Conservation (phyloP, 164 flowering plant genomes). For the Euptelea pleiosperma region DNA sequence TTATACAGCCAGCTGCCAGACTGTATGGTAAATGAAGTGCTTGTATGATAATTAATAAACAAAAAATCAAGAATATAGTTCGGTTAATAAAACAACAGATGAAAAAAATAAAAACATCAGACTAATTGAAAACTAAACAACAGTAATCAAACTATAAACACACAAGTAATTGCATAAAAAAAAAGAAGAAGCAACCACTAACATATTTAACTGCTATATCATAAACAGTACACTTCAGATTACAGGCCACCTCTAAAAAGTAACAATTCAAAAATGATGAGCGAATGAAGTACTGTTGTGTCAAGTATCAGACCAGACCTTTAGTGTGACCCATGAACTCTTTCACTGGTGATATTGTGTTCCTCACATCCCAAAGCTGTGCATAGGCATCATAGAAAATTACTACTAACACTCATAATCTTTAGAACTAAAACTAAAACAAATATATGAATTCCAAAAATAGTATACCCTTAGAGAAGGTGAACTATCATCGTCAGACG, state of each 20-base stretch:
- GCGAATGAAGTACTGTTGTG: neutral
- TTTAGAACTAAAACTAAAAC: neutral
- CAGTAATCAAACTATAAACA: neutral
- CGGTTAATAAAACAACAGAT: too few relatives aligned
- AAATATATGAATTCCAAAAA: neutral
- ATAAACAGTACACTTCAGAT: too few relatives aligned
- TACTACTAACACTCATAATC: neutral
- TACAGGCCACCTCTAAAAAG: too few relatives aligned
- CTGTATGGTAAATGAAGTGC: too few relatives aligned
- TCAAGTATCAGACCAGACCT: constrained; percentile 63
- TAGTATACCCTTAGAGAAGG: constrained; percentile 70
- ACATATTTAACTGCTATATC: too few relatives aligned
- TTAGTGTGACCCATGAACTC: constrained; percentile 93
- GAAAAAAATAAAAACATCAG: too few relatives aligned
- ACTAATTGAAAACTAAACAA: neutral
- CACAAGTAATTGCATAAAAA: neutral
- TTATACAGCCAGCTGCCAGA: too few relatives aligned
- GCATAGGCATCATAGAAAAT: neutral
- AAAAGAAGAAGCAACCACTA: too few relatives aligned
- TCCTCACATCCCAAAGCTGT: constrained; percentile 98
- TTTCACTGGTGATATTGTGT: constrained; percentile 68
- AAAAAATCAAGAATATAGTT: too few relatives aligned
- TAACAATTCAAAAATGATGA: neutral
- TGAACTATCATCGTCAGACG: constrained; percentile 92
- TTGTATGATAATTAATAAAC: too few relatives aligned